phyloP scores from a whole-genome alignment of 495 filamentous ascomycete species.

The Bacidia rubella region DNA sequence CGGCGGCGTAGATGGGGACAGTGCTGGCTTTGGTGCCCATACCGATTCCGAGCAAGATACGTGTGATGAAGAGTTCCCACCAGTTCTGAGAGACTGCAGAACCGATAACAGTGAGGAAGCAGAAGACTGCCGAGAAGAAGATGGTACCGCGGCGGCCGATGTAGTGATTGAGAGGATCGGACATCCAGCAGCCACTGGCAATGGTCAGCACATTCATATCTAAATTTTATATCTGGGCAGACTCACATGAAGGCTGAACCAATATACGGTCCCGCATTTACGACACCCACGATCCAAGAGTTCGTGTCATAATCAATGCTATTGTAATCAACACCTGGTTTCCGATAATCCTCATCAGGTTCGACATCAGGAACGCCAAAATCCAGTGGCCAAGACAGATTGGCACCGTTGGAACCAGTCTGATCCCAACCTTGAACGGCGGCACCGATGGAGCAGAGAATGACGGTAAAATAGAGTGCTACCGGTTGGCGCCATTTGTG shows the following conservation, averaged over 20 bases:
- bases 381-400: constrained; percentile 45
- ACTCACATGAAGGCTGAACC: constrained; percentile 30
- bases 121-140: constrained; percentile 52
- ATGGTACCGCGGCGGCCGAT: constrained; percentile 56
- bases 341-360: background rate
- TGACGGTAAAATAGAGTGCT: constrained; percentile 47
- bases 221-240: background rate
- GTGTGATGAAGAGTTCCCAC: constrained; percentile 45
- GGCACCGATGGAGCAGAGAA: constrained; percentile 36
- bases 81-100: constrained; percentile 52
- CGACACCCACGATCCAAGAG: constrained; percentile 34
- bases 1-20: constrained; percentile 64
- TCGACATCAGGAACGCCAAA: constrained; percentile 28
- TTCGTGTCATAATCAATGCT: constrained; percentile 28
- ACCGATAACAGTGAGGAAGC: constrained; percentile 46
- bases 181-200: constrained; percentile 50
- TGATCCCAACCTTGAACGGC: constrained; percentile 63
- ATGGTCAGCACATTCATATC: background rate
- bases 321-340: background rate
- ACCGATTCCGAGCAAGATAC: constrained; percentile 56
- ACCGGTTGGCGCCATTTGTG: constrained; percentile 51
- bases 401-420: constrained; percentile 64
- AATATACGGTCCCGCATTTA: constrained; percentile 32
- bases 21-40: constrained; percentile 47
- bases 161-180: constrained; percentile 54